A percentile compares a stretch with the other conserved stretches of the same genome.
phyloP scores from a whole-genome alignment of 2,329 filamentous ascomycete species.

The Colletotrichum higginsianum region DNA sequence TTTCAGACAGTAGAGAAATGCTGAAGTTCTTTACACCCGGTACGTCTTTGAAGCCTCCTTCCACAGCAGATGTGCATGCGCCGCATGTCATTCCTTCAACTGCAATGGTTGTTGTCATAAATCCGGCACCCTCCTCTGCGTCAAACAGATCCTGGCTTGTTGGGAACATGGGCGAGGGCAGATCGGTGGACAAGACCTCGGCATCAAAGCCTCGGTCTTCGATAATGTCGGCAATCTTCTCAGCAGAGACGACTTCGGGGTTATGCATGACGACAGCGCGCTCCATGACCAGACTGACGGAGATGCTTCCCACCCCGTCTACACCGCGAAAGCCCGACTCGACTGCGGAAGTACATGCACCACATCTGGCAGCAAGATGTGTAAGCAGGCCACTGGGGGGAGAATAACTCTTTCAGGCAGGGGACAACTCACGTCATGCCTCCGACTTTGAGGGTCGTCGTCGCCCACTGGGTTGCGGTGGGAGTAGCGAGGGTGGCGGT shows the following conservation, averaged over 20 bases:
- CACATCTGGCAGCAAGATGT: slow-evolving; percentile 74
- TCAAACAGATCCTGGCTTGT: slow-evolving; percentile 53
- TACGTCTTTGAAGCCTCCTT: slow-evolving; percentile 83
- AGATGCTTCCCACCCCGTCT: slow-evolving; percentile 86
- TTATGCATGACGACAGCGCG: slow-evolving; percentile 96
- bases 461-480: slow-evolving; percentile 78
- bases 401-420: slow-evolving; percentile 13
- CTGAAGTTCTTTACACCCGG: slow-evolving; percentile 82
- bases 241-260: slow-evolving; percentile 78
- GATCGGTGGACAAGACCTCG: slow-evolving; percentile 85
- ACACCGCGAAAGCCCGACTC: slow-evolving; percentile 90
- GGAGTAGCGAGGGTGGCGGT: slow-evolving; percentile 52
- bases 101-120: slow-evolving; percentile 80
- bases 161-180: slow-evolving; percentile 68
- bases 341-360: slow-evolving; percentile 95
- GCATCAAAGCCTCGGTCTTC: slow-evolving; percentile 95
- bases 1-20: slow-evolving; percentile 87
- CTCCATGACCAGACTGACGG: slow-evolving; percentile 95
- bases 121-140: slow-evolving; percentile 56
- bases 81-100: slow-evolving; percentile 94
- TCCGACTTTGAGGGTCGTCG: slow-evolving; percentile 90
- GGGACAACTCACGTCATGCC: slow-evolving; percentile 80
- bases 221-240: slow-evolving; percentile 86
- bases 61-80: slow-evolving; percentile 88
- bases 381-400: slow-evolving; percentile 48